Evolutionary conservation across 2,329 filamentous ascomycete genomes (phyloP).

Genomic region (Cercospora sp.): DNA sequence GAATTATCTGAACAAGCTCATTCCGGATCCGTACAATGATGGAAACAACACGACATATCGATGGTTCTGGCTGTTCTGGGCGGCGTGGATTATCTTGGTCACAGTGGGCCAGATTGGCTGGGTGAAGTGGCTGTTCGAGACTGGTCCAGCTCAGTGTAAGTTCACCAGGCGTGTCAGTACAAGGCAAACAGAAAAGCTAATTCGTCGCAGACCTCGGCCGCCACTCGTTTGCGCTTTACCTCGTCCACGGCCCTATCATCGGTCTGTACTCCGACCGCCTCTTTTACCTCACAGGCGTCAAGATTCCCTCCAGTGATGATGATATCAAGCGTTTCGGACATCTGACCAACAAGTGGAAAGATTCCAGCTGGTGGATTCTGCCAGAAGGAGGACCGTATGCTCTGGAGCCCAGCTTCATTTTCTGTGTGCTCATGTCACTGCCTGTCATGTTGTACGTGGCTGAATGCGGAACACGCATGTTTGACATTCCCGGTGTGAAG

Average conservation of each 20-base stretch:
- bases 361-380: slow-evolving; percentile 33
- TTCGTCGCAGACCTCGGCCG: slow-evolving; percentile 53
- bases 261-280: slow-evolving; percentile 55
- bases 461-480: slow-evolving; percentile 31
- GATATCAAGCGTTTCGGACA: slow-evolving; percentile 24
- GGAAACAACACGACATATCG: slow-evolving; percentile 26
- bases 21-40: slow-evolving; percentile 29
- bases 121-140: slow-evolving; percentile 30
- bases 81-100: slow-evolving; percentile 43
- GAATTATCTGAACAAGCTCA: slow-evolving; percentile 26
- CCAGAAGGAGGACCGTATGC: slow-evolving; percentile 27
- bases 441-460: slow-evolving; percentile 32
- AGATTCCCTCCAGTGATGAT: slow-evolving; percentile 24
- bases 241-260: slow-evolving; percentile 64
- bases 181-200: slow-evolving; percentile 7
- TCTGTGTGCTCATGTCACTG: slow-evolving; percentile 29
- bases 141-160: slow-evolving; percentile 28
- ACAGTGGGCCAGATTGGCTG: slow-evolving; percentile 30
- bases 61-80: slow-evolving; percentile 57
- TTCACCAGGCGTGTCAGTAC: neutral
- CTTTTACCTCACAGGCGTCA: slow-evolving; percentile 32
- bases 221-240: slow-evolving; percentile 63
- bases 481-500: slow-evolving; percentile 30
- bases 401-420: slow-evolving; percentile 31
- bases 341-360: slow-evolving; percentile 26